phyloP scores from a whole-genome alignment of 371 early-diverging fungal species.

The Vairimorpha ceranae region DNA sequence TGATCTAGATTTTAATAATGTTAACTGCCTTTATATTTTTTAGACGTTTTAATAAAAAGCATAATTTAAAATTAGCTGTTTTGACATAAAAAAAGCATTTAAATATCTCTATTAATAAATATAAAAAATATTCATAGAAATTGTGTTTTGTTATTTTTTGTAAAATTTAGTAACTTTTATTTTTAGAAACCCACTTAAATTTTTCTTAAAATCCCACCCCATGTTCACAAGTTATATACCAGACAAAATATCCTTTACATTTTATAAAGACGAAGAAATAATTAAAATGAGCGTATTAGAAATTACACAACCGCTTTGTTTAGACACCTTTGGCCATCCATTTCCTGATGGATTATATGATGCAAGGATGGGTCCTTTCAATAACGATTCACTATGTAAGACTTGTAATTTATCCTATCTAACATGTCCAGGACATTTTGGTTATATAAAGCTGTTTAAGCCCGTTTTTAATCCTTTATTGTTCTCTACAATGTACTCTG shows the following conservation, averaged over 20 bases:
- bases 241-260: constrained; percentile 55
- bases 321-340: constrained; percentile 83
- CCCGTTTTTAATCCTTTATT: constrained; percentile 72
- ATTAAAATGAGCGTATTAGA: constrained; percentile 81
- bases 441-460: constrained; percentile 55
- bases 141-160: no score
- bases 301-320: constrained; percentile 75
- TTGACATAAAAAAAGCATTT: no score
- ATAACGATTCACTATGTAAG: constrained; percentile 65
- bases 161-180: no score
- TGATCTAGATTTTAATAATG: no score
- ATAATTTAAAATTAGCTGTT: no score
- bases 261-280: constrained; percentile 81
- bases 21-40: no score
- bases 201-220: no score
- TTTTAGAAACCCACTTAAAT: no score
- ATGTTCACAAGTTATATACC: constrained; percentile 38
- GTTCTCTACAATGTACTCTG: constrained; percentile 73
- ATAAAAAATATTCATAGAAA: no score
- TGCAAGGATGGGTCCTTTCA: constrained; percentile 83
- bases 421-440: constrained; percentile 64
- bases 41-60: no score
- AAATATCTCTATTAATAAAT: no score
- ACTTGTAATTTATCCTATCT: constrained; percentile 52
- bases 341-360: constrained; percentile 86